Evolutionary conservation across 345 rosid genomes (phyloP), one percentile per base, ranked within the genome.

Genomic region (Lepidium didymum): DNA sequence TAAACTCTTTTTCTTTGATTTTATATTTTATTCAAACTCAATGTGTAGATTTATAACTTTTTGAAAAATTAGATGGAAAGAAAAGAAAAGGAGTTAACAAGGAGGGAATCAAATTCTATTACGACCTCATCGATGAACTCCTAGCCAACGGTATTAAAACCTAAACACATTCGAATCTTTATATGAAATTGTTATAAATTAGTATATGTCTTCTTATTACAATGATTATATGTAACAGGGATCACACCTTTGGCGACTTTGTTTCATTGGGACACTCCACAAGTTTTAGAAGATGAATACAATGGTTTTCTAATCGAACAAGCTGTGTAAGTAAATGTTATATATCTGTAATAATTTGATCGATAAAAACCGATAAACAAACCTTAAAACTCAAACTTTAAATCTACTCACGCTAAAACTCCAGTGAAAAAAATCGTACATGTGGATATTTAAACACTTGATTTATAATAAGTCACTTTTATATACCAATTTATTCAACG

Each of bases 201-300:
- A 2, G 10, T 3, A 49, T 53, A 29, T 41, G 10, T 33, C 12
- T 43, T 41, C 18, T 56, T 21, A 18, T 31, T 56, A 15, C 36
- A 21, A 19, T 45, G 12, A 18, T 33, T 18, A 40, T 49, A 21
- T 8, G 14, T 29, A n/a, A 38, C 44, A 81, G 83, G 72, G 7
- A 73, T 81, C 16, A 62, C 81, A 8, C 87, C 85, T 56, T 68
- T 81, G 6, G 68, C 75, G 1, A 83, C 87, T 36, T 67, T 81
- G 33, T 83, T 81, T 7, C 85, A 84, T 8, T 83, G 83, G 83
- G 85, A 83, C 15, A 71, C 77, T 55, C 87, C 83, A 19, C 83
- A 72, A 51, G 61, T 77, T 5, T n/a, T 84, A 45, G 82, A 79
- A 62, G 83, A 84, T 21, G 80, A 81, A 10, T 81, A 77, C 40